These are phyloP conservation scores for Starmerella asiatica DNA, from an alignment of 805 yeast species.

Conservation along the genomic window DNA sequence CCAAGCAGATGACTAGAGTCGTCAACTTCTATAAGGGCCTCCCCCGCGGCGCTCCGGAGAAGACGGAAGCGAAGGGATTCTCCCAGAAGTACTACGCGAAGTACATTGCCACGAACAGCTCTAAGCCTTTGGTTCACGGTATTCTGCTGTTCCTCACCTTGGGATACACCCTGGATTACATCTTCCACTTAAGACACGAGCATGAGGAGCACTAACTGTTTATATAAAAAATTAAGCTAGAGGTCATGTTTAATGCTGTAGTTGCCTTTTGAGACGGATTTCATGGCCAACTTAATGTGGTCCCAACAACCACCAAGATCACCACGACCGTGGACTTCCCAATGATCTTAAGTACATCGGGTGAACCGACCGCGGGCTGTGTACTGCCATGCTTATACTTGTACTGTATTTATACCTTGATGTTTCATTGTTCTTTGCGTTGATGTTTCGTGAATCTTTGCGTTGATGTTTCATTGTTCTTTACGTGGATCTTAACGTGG, in stretches of 20 bases:
- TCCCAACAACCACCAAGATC: too few relatives aligned
- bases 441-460: too few relatives aligned
- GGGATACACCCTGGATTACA: slow-evolving; percentile 89
- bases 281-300: too few relatives aligned
- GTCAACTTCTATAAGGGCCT: slow-evolving; percentile 90
- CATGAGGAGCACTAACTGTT: slow-evolving; percentile 11
- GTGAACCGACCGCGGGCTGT: too few relatives aligned
- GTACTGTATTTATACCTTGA: too few relatives aligned
- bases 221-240: neutral
- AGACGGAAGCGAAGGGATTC: slow-evolving; percentile 40
- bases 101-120: slow-evolving; percentile 33
- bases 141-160: slow-evolving; percentile 52
- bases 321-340: too few relatives aligned
- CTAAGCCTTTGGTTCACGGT: slow-evolving; percentile 42
- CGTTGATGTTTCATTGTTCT: too few relatives aligned
- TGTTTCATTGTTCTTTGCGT: too few relatives aligned
- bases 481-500: too few relatives aligned
- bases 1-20: slow-evolving; percentile 90
- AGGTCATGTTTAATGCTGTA: neutral
- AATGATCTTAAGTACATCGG: too few relatives aligned
- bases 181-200: slow-evolving; percentile 51
- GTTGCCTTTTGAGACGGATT: too few relatives aligned
- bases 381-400: too few relatives aligned
- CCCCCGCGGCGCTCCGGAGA: slow-evolving; percentile 86
- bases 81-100: slow-evolving; percentile 56